Conservation (phyloP, 2,329 filamentous ascomycete species). For the Stachybotrys echinatus region DNA sequence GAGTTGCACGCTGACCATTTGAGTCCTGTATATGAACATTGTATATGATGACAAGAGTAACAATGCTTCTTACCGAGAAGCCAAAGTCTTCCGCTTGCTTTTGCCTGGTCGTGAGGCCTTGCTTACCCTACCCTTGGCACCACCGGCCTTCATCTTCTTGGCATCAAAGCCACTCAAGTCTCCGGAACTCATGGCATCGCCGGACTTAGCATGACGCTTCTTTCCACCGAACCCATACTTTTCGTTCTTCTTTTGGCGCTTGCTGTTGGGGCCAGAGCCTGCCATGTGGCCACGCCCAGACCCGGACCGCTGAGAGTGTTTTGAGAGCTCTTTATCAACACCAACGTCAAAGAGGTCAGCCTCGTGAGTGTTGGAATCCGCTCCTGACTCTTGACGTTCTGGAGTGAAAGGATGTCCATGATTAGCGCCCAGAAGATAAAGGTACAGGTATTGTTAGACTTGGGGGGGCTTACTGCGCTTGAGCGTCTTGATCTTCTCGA, state of each 20-base stretch:
- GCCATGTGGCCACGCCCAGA: slow-evolving; percentile 27
- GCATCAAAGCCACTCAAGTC: slow-evolving; percentile 77
- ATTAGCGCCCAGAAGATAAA: slow-evolving; percentile 7
- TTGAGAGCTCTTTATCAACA: slow-evolving; percentile 61
- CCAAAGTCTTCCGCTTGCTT: slow-evolving; percentile 41
- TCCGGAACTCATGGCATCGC: slow-evolving; percentile 75
- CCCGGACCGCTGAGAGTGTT: slow-evolving; percentile 30
- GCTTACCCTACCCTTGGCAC: slow-evolving; percentile 24
- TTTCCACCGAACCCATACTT: slow-evolving; percentile 96
- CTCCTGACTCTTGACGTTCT: slow-evolving; percentile 77
- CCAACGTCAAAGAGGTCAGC: slow-evolving; percentile 88
- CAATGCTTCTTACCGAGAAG: slow-evolving; percentile 18
- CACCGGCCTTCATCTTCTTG: slow-evolving; percentile 72
- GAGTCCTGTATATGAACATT: no score
- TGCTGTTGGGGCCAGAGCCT: slow-evolving; percentile 45
- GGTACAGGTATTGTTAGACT: slow-evolving; percentile 2
- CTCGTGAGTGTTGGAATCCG: slow-evolving; percentile 64
- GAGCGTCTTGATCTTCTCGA: slow-evolving; percentile 91
- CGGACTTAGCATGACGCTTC: slow-evolving; percentile 87
- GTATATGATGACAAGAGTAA: no score
- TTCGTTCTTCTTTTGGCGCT: slow-evolving; percentile 89
- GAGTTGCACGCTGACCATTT: no score
- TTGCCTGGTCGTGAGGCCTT: slow-evolving; percentile 45
- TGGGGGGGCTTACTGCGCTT: slow-evolving; percentile 75
- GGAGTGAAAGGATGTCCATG: slow-evolving; percentile 11